These are phyloP conservation scores for Phaeosphaeriaceae sp. DNA, from an alignment of 2,329 filamentous ascomycete genomes.

Conservation along the genomic window DNA sequence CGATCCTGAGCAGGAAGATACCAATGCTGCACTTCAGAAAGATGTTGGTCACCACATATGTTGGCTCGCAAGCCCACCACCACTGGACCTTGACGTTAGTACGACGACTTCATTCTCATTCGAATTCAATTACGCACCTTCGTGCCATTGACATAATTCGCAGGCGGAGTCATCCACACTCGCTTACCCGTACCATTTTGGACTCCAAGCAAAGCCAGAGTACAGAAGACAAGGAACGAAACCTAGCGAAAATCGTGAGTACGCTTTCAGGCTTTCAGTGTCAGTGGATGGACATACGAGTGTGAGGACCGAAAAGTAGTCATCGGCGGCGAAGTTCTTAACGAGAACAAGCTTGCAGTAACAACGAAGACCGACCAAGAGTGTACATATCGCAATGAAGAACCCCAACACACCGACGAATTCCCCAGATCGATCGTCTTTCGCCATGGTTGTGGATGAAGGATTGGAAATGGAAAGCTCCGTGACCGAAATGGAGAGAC, in stretches of 20 bases:
- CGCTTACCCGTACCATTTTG: conserved; percentile 23
- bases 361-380: conserved; percentile 22
- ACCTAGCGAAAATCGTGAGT: neutral
- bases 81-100: conserved; percentile 10
- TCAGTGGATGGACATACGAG: conserved; percentile 7
- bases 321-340: conserved; percentile 24
- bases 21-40: conserved; percentile 20
- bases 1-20: conserved; percentile 22
- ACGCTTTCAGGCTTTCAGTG: neutral
- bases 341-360: conserved; percentile 26
- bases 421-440: conserved; percentile 22
- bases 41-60: conserved; percentile 17
- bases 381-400: conserved; percentile 20
- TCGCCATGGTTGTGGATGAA: conserved; percentile 12
- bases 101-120: neutral
- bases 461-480: neutral
- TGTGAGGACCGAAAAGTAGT: conserved; percentile 24
- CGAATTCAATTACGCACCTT: conserved; percentile 11
- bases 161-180: conserved; percentile 20
- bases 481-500: neutral
- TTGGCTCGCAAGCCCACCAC: conserved; percentile 26
- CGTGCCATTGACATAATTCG: conserved; percentile 20
- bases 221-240: conserved; percentile 22
- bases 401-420: conserved; percentile 24
- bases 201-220: conserved; percentile 15